Evolutionary conservation across 169 alveolate species (phyloP), one percentile per base, ranked within the genome.

Genomic region (Cryptosporidium tyzzeri): DNA sequence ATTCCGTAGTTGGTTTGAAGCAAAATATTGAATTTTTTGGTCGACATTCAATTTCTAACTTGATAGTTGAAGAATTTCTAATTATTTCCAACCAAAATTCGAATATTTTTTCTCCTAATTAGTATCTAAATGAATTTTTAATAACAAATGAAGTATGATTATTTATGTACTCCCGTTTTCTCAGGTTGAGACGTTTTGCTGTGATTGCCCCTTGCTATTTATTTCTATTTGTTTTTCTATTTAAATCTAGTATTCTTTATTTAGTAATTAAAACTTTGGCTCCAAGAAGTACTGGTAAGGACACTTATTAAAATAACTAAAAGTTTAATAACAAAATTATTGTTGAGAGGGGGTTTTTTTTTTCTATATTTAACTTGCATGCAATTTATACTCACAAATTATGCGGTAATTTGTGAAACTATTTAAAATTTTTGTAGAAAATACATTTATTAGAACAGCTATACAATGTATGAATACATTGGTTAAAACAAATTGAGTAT

Each of bases 1-100:
- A 55, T 55, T 55, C 67, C 67, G 67, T 55, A 55, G 7, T 55
- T 55, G 67, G 67, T 10, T 55, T 55, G n/a, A 37, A n/a, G 12
- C 31, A n/a, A 21, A 16, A 55, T 10, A 23, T 26, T 55, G 26
- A 55, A 23, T 9, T 55, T 55, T 55, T n/a, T 53, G 62, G 62
- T 23, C 26, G 16, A 21, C 67, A 55, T 26, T 55, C 26, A 6
- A 16, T 26, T 55, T 16, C 37, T 55, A 21, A 55, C 35, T 55
- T 26, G 67, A 16, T 55, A n/a, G 23, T 55, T 55, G 37, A 41
- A 12, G 14, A 55, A 55, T 26, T 48, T 48, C 21, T 48, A 23
- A 23, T 55, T 55, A 26, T 21, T 55, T 55, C 26, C 3, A 55
- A 10, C 2, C 35, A 16, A 21, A n/a, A 23, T 55, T 55, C 35